These are phyloP conservation scores for Gossypium thurberi DNA, from an alignment of 345 rosid species.

Conservation along the genomic window DNA sequence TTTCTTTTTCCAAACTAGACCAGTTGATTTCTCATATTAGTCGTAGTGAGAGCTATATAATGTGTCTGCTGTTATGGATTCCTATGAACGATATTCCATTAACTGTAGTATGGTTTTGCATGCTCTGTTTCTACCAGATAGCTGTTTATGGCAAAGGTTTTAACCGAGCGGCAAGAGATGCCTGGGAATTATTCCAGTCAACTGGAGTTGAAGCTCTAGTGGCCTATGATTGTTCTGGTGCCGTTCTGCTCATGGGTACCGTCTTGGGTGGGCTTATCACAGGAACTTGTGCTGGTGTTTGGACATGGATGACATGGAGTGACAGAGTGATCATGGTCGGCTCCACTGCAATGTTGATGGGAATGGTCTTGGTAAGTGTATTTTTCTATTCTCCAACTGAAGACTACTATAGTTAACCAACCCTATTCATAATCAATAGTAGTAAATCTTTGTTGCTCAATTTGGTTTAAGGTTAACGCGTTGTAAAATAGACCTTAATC, in stretches of 20 bases:
- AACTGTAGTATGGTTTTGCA: background rate
- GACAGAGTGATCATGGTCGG: constrained; percentile 79
- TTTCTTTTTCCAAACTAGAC: background rate
- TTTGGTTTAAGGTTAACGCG: background rate
- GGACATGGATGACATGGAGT: constrained; percentile 66
- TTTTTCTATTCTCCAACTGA: background rate
- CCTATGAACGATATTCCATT: background rate
- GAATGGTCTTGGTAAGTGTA: constrained; percentile 80
- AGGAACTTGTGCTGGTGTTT: constrained; percentile 78
- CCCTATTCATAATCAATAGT: background rate
- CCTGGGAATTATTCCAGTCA: constrained; percentile 95
- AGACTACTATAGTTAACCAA: background rate
- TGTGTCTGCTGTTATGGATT: background rate
- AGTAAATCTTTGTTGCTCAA: background rate
- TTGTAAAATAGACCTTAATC: too few species aligned
- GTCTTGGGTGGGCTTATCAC: constrained; percentile 83
- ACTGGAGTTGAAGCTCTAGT: constrained; percentile 97
- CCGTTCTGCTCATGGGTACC: constrained; percentile 86
- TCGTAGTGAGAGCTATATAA: background rate
- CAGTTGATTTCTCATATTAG: background rate
- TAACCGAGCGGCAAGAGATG: constrained; percentile 91
- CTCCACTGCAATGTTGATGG: constrained; percentile 91
- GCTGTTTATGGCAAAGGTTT: constrained; percentile 92
- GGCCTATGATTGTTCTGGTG: constrained; percentile 95
- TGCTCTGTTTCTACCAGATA: constrained; percentile 40